Conservation (phyloP, 2,329 filamentous ascomycete genomes). For the Epichloe hybrida region DNA sequence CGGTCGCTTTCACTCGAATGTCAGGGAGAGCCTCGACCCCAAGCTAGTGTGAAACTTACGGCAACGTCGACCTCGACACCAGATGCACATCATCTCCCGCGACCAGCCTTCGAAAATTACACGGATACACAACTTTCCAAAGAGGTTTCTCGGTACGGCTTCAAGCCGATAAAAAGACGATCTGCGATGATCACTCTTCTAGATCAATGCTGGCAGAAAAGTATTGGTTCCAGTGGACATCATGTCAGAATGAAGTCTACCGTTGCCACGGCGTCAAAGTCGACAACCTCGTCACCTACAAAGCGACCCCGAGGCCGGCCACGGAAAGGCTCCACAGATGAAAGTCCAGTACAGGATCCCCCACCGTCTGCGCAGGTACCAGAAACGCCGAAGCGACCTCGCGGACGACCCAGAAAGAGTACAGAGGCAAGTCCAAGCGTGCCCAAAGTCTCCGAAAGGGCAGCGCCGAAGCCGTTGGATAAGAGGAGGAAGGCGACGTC, state of each 20-base stretch:
- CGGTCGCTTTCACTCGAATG: not conserved
- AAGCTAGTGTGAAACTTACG: not conserved
- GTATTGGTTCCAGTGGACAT: slow-evolving; percentile 20
- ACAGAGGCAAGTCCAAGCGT: slow-evolving; percentile 6
- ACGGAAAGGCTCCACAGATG: slow-evolving; percentile 16
- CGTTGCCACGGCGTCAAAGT: not conserved
- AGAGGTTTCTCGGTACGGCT: slow-evolving; percentile 51
- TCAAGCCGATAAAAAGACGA: slow-evolving; percentile 57
- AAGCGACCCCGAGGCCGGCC: slow-evolving; percentile 21
- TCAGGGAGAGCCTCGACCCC: not conserved
- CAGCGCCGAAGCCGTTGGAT: not conserved
- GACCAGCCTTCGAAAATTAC: slow-evolving; percentile 46
- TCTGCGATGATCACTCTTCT: slow-evolving; percentile 57
- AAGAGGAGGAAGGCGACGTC: slow-evolving; percentile 1
- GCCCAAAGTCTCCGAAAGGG: not conserved
- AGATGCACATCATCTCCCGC: slow-evolving; percentile 7
- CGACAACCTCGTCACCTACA: slow-evolving; percentile 5
- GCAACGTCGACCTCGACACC: not conserved
- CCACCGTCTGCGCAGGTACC: slow-evolving; percentile 21
- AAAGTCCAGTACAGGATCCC: slow-evolving; percentile 19
- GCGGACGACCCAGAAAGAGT: slow-evolving; percentile 30
- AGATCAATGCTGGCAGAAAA: slow-evolving; percentile 57
- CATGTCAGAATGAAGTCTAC: slow-evolving; percentile 9
- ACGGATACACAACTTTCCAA: slow-evolving; percentile 49
- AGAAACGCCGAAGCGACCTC: slow-evolving; percentile 21